Conservation (phyloP, 2,329 filamentous ascomycete genomes). For the Xylaria sp. region DNA sequence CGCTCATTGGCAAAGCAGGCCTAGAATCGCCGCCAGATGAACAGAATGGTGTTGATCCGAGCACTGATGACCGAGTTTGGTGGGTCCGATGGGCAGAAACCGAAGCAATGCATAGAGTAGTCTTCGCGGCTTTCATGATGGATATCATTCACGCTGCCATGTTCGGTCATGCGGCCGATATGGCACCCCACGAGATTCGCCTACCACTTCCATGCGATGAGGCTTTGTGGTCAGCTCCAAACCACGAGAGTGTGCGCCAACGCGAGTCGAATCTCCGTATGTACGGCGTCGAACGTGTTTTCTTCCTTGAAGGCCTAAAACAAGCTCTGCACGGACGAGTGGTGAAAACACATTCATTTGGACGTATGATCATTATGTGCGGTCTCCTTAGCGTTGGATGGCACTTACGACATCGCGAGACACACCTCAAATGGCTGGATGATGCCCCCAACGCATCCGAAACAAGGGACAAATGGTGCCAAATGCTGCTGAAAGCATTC, state of each 20-base stretch:
- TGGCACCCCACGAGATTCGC: conserved; percentile 90
- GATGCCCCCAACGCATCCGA: conserved; percentile 70
- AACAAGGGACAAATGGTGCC: conserved; percentile 79
- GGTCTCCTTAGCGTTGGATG: conserved; percentile 90
- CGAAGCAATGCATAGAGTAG: conserved; percentile 85
- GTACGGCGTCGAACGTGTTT: conserved; percentile 80
- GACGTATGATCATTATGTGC: conserved; percentile 89
- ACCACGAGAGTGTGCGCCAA: conserved; percentile 77
- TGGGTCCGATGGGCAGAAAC: conserved; percentile 92
- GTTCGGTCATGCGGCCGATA: conserved; percentile 89
- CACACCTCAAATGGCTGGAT: conserved; percentile 83
- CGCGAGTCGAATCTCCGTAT: conserved; percentile 80
- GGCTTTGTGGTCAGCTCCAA: conserved; percentile 83
- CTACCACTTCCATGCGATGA: conserved; percentile 89
- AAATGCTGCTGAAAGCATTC: conserved; percentile 79
- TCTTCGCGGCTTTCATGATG: conserved; percentile 89
- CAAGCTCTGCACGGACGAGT: conserved; percentile 82
- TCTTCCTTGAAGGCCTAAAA: conserved; percentile 87
- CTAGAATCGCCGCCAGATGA: conserved; percentile 80
- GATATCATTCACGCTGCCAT: conserved; percentile 91
- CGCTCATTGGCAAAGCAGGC: conserved; percentile 81
- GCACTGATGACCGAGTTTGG: conserved; percentile 62
- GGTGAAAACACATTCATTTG: conserved; percentile 87
- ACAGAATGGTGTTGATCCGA: conserved; percentile 68
- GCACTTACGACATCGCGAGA: conserved; percentile 88